Evolutionary conservation across 2,329 filamentous ascomycete species (phyloP), one percentile per base, ranked within the genome.

Genomic region (Penicillium sp.): DNA sequence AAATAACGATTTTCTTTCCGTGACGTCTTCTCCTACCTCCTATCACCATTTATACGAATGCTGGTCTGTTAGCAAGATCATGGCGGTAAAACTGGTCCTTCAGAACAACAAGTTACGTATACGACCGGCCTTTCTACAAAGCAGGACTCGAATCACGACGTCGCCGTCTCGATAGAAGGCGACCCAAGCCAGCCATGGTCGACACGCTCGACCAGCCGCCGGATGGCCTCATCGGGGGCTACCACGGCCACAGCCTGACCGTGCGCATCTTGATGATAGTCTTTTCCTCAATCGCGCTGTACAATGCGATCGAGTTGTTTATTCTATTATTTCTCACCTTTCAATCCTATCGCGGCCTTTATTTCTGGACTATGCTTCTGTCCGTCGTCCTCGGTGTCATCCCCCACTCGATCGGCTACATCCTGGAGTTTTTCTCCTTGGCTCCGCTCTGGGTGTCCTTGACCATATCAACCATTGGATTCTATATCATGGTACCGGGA

Each of bases 401-500:
- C 8, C 74, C 72, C 3, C 66, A 73, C 39, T 64, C 77, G 48
- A 56, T 78, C 6, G 76, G 74, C 49, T 74, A 78, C 27, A 65
- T 78, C 11, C 60, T 80, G 27, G 70, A 72, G 21, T 70, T 78
- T n/a, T 76, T 75, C 24, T 50, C 58, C 14, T 61, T 71, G 44
- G 71, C 69, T 5, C 73, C 64, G 24, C 26, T 69, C 24, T 77
- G 75, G 68, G 52, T 74, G 19, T 67, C 68, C 4, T 67, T 76
- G 22, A 72, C 76, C 8, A 58, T 81, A 2, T 73, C 81, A 37
- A 77, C 76, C 5, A 63, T 87, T 57, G 84, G 83, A 11, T 83
- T 85, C 78, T 82, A 81, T 60, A 63, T 76, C 7, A 86, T 87
- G 82, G 81, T 87, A 1, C 84, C 84, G 3, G 84, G 84, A 2